phyloP scores from a whole-genome alignment of 192 early-diverging fungal species.

The Phycomyces blakesleeanus region DNA sequence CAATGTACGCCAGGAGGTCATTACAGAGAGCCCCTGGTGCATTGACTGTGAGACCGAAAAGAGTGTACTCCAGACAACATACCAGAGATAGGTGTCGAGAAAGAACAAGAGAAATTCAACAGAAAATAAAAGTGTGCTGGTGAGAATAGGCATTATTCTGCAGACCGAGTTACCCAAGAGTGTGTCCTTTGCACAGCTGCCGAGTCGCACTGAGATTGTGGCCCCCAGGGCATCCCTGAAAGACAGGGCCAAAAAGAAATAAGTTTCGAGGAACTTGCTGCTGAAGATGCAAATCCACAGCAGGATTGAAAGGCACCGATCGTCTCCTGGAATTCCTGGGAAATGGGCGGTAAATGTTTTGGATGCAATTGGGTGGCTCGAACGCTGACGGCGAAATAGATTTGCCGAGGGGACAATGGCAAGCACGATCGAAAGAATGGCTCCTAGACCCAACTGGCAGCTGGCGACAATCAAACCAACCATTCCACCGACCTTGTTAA shows the following conservation, averaged over 20 bases:
- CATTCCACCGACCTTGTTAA: constrained; percentile 17
- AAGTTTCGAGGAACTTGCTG: constrained; percentile 67
- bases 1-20: constrained; percentile 66
- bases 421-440: constrained; percentile 52
- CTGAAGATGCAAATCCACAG: constrained; percentile 63
- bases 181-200: constrained; percentile 41
- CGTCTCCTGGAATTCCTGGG: constrained; percentile 47
- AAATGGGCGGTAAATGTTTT: constrained; percentile 65
- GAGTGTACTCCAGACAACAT: constrained; percentile 66
- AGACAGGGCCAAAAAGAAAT: constrained; percentile 64
- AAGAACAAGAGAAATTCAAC: constrained; percentile 65
- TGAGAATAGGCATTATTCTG: constrained; percentile 48
- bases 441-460: constrained; percentile 58
- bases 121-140: constrained; percentile 54
- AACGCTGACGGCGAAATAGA: constrained; percentile 38
- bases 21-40: constrained; percentile 61
- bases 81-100: constrained; percentile 75
- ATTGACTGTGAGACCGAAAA: constrained; percentile 65
- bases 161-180: constrained; percentile 49
- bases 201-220: constrained; percentile 34
- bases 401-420: constrained; percentile 51
- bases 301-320: constrained; percentile 52
- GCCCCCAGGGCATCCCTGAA: constrained; percentile 52
- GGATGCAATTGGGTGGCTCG: constrained; percentile 13
- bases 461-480: constrained; percentile 48